These are phyloP conservation scores for Ceratocystiopsis minuta DNA, from an alignment of 2,329 filamentous ascomycete species.

Conservation along the genomic window DNA sequence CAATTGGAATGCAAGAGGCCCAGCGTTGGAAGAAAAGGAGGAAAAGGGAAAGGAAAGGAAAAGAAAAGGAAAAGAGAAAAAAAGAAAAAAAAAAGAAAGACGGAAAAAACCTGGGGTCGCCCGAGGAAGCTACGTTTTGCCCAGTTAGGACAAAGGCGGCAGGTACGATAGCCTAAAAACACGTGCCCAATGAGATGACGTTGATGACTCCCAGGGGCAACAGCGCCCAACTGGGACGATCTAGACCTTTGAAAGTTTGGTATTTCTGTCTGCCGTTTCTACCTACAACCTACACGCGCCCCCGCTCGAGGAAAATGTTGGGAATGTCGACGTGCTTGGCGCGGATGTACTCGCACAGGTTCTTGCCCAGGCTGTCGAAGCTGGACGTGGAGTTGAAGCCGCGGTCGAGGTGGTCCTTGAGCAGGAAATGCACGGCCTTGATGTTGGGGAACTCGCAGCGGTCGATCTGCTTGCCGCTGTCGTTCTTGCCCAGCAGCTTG, in stretches of 20 bases:
- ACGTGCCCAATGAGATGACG: neutral
- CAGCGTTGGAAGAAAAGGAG: too few species aligned
- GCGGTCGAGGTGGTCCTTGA: slow-evolving; percentile 11
- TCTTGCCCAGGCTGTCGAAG: slow-evolving; percentile 33
- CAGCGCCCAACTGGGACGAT: too few species aligned
- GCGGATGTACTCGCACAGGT: slow-evolving; percentile 24
- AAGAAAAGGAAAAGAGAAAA: neutral
- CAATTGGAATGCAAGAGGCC: too few species aligned
- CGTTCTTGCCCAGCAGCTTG: slow-evolving; percentile 24
- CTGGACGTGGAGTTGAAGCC: slow-evolving; percentile 28
- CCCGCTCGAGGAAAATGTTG: neutral
- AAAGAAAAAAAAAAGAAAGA: neutral
- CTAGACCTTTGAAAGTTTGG: too few species aligned
- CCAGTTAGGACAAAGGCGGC: neutral
- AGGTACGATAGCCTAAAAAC: neutral
- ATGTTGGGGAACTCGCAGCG: slow-evolving; percentile 26
- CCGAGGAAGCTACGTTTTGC: neutral
- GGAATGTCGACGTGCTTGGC: neutral
- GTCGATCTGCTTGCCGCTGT: slow-evolving; percentile 18
- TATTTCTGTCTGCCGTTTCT: slow-evolving; percentile 5
- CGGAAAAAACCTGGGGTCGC: neutral
- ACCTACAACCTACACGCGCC: too few species aligned
- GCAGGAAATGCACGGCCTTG: slow-evolving; percentile 12
- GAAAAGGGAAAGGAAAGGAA: neutral
- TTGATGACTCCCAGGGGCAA: too few species aligned